Conservation (phyloP, 2,329 filamentous ascomycete genomes). For the Rhynchosporium agropyri region DNA sequence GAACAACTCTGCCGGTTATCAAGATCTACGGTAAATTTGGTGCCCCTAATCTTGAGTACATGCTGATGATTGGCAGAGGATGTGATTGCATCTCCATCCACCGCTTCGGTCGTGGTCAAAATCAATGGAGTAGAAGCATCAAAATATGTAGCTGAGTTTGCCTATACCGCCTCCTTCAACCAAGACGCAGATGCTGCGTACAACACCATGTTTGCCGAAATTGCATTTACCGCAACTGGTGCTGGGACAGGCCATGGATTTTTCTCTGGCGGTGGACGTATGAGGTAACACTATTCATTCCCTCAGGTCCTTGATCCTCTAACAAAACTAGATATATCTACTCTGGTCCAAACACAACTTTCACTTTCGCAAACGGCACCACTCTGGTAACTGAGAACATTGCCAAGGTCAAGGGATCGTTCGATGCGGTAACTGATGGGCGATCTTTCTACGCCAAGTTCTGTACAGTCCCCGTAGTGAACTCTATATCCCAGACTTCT, state of each 20-base stretch:
- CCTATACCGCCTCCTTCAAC: constrained; percentile 43
- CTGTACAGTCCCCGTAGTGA: constrained; percentile 23
- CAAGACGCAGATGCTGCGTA: constrained; percentile 48
- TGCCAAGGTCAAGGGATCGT: constrained; percentile 44
- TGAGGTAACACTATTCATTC: constrained; percentile 35
- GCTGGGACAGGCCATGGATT: constrained; percentile 39
- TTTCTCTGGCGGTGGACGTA: constrained; percentile 45
- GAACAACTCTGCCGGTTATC: constrained; percentile 58
- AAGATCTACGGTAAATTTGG: constrained; percentile 51
- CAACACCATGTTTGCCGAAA: constrained; percentile 47
- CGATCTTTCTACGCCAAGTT: constrained; percentile 38
- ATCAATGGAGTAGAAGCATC: constrained; percentile 61
- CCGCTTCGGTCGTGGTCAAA: constrained; percentile 51
- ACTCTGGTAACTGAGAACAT: constrained; percentile 41
- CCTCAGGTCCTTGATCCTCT: background rate
- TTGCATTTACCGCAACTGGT: constrained; percentile 35
- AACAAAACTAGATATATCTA: constrained; percentile 41
- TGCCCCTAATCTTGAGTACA: background rate
- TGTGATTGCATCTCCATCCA: constrained; percentile 47
- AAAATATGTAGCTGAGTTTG: constrained; percentile 51
- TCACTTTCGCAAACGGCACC: constrained; percentile 48
- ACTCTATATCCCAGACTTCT: constrained; percentile 4
- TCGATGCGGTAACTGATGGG: constrained; percentile 38
- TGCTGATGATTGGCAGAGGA: constrained; percentile 43
- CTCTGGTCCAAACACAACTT: constrained; percentile 45